These are phyloP conservation scores for Panellus pusillus DNA, from an alignment of 768 basidiomycete genomes.

Conservation along the genomic window DNA sequence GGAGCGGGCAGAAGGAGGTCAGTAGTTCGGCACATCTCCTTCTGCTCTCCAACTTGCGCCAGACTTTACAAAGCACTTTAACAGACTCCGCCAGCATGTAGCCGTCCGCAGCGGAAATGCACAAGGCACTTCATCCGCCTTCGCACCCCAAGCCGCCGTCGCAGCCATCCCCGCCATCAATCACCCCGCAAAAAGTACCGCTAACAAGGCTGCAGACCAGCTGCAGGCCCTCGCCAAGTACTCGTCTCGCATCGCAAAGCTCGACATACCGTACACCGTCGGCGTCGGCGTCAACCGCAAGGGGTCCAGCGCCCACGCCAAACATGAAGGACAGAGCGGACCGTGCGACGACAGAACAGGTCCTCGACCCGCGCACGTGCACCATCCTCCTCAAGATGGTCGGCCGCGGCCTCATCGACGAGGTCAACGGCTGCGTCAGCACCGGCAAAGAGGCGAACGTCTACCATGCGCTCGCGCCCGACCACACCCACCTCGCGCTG, in stretches of 20 bases:
- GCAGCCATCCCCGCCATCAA: slow-evolving; percentile 73
- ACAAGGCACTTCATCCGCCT: slow-evolving; percentile 55
- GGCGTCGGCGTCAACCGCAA: slow-evolving; percentile 87
- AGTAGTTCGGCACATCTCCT: slow-evolving; percentile 21
- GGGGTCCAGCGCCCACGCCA: slow-evolving; percentile 81
- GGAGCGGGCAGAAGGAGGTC: slow-evolving; percentile 84
- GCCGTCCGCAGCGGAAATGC: slow-evolving; percentile 77
- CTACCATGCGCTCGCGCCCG: slow-evolving; percentile 77
- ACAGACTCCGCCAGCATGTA: slow-evolving; percentile 89
- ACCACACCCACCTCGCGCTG: slow-evolving; percentile 71
- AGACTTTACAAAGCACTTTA: slow-evolving; percentile 99
- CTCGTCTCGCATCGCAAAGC: slow-evolving; percentile 69
- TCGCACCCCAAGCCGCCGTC: slow-evolving; percentile 48
- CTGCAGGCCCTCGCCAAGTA: slow-evolving; percentile 75
- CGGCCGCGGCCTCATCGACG: slow-evolving; percentile 80
- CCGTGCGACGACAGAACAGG: slow-evolving; percentile 95
- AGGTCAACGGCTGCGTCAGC: slow-evolving; percentile 94
- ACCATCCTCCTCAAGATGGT: slow-evolving; percentile 97
- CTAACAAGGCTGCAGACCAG: slow-evolving; percentile 63
- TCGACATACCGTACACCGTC: slow-evolving; percentile 70
- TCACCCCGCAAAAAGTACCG: slow-evolving; percentile 42
- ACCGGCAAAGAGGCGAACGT: slow-evolving; percentile 99
- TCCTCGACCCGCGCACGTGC: slow-evolving; percentile 93
- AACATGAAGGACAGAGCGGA: slow-evolving; percentile 96
- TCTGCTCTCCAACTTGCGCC: slow-evolving; percentile 17